Evolutionary conservation across 1,139 yeast species (phyloP), one percentile per base, ranked within the genome.

Genomic region (Pichia sp.): DNA sequence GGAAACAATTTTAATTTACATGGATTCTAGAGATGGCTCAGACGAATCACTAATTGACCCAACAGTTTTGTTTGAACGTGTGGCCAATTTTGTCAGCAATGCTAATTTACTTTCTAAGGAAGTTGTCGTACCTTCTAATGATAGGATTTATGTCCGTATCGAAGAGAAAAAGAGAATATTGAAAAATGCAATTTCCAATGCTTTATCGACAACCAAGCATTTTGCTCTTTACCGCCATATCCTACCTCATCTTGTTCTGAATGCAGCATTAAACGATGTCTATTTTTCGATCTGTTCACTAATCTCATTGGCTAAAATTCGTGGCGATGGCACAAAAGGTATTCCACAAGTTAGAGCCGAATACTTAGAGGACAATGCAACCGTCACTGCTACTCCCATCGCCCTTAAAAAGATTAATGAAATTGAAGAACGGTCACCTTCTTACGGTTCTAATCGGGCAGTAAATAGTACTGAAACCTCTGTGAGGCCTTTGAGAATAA

Each of bases 121-220:
- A 67, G 73, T 67, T 71, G 73, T 62, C 59, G 73, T 64, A 58
- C 71, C 63, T 60, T 76, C 56, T 12, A 56, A 49, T 14, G 50
- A 58, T 10, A 41, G 46, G 6, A 53, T 57, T 20, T 58, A 55
- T 42, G 8, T 53, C 3, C 57, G 63, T 33, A 49, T 61, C 10
- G 61, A 52, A 20, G 60, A 59, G 42, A 55, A 48, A 33, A 54
- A 57, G 34, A 50, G 57, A 31, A 46, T 57, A 6, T 46, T 69
- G n/a, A 80, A 89, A 55, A 87, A 87, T 51, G 78, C 95, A 0
- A 80, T 88, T 14, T 83, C 91, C 31, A 91, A 87, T 71, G 79
- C 86, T 1, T 81, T 92, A 50, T 84, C 96, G 4, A 80, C 93
- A 0, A 80, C 95, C 0, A 79, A 97, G 64, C 90, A 90, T 67